Evolutionary conservation across 805 yeast genomes (phyloP).

Genomic region (Phaffomyces thermotolerans): DNA sequence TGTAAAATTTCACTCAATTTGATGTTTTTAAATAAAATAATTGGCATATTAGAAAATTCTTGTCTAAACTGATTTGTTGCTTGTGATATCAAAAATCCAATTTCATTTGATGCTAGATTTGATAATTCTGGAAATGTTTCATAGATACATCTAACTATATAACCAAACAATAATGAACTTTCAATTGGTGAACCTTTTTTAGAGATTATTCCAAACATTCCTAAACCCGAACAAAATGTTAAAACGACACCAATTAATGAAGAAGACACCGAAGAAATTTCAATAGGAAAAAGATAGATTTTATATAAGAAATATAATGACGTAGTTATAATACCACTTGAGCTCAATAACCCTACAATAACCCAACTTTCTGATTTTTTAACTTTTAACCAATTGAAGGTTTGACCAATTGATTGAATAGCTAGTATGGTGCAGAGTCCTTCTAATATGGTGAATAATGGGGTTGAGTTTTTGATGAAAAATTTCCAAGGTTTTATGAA

Average conservation of each 20-base stretch:
- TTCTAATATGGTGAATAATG: constrained; percentile 81
- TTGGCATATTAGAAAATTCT: constrained; percentile 26
- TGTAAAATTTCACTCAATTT: constrained; percentile 16
- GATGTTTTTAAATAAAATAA: constrained; percentile 21
- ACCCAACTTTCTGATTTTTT: constrained; percentile 68
- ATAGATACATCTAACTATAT: constrained; percentile 87
- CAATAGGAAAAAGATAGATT: constrained; percentile 72
- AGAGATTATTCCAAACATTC: constrained; percentile 77
- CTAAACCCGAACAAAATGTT: constrained; percentile 65
- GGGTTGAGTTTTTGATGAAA: constrained; percentile 72
- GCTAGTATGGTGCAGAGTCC: constrained; percentile 88
- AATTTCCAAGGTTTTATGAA: constrained; percentile 63
- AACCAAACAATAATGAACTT: constrained; percentile 77
- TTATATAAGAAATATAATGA: constrained; percentile 75
- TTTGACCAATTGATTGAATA: constrained; percentile 89
- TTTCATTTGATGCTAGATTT: constrained; percentile 40
- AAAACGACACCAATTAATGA: constrained; percentile 81
- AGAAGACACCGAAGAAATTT: constrained; percentile 57
- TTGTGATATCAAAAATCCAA: constrained; percentile 31
- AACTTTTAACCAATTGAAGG: constrained; percentile 58
- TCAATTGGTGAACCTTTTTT: constrained; percentile 88
- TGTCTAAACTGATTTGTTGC: constrained; percentile 26
- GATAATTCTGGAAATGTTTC: constrained; percentile 88
- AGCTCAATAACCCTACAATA: constrained; percentile 59
- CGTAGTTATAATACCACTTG: constrained; percentile 70